Evolutionary conservation across 257 asterid species (phyloP).

Genomic region (Rauvolfia tetraphylla): DNA sequence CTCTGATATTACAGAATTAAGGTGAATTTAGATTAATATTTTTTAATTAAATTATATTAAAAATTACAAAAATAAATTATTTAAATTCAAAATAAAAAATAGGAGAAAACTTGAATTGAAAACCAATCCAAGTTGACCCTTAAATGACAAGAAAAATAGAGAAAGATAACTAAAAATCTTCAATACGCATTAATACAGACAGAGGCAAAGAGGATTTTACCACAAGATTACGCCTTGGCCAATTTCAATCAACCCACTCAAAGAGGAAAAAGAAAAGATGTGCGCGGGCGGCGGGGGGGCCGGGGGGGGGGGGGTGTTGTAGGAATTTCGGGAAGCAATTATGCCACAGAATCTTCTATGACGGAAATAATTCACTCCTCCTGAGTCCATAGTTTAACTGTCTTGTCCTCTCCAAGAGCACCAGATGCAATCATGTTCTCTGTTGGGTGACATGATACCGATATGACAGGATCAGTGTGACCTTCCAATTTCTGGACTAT

Average conservation of each 20-base stretch:
- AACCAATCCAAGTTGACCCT: too few species aligned
- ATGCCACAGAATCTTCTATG: neutral
- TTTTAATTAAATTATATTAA: too few species aligned
- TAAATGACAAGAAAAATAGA: too few species aligned
- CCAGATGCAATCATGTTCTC: constrained; percentile 82
- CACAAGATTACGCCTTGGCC: neutral
- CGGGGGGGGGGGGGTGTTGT: too few species aligned
- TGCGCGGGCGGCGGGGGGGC: too few species aligned
- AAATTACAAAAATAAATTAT: too few species aligned
- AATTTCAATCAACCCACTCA: neutral
- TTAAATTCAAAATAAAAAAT: too few species aligned
- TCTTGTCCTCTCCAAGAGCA: constrained; percentile 76
- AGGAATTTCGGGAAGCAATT: neutral
- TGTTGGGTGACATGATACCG: constrained; percentile 83
- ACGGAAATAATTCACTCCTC: constrained; percentile 40
- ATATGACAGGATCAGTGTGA: constrained; percentile 68
- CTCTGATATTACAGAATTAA: too few species aligned
- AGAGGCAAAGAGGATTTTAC: neutral
- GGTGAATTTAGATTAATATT: too few species aligned
- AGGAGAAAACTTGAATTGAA: too few species aligned
- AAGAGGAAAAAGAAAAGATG: neutral
- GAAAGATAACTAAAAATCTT: neutral
- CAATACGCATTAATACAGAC: neutral
- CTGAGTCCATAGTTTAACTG: constrained; percentile 73
- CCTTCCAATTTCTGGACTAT: constrained; percentile 95